Percentiles rank a stretch among this genome's conserved stretches.
Evolutionary conservation across 2,329 filamentous ascomycete species (phyloP).

Genomic region (Claviceps citrina): DNA sequence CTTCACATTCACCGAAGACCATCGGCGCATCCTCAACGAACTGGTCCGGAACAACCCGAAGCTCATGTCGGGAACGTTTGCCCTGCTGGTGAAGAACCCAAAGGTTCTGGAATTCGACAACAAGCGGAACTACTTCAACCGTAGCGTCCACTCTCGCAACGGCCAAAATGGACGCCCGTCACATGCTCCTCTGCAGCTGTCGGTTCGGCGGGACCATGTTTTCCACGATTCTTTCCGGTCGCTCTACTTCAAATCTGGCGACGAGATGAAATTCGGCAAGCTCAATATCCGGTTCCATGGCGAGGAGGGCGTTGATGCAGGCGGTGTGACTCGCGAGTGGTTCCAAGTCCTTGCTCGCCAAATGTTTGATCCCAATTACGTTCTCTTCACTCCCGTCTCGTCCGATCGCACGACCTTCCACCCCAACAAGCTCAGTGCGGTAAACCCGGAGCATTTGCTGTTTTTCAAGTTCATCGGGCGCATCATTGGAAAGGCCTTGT

Average conservation of each 20-base stretch:
- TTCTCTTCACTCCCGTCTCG: constrained; percentile 87
- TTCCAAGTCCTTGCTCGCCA: constrained; percentile 94
- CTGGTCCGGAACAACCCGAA: constrained; percentile 94
- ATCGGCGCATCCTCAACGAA: constrained; percentile 94
- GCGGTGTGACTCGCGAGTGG: constrained; percentile 95
- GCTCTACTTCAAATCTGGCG: constrained; percentile 90
- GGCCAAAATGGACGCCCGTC: constrained; percentile 55
- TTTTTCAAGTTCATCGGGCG: constrained; percentile 99
- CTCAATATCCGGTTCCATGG: constrained; percentile 94
- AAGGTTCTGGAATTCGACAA: constrained; percentile 99
- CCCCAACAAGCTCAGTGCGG: constrained; percentile 80
- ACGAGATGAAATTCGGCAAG: constrained; percentile 98
- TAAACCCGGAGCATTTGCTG: constrained; percentile 89
- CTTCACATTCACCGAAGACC: constrained; percentile 94
- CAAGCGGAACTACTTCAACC: constrained; percentile 97
- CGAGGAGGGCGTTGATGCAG: constrained; percentile 94
- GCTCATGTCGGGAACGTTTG: constrained; percentile 96
- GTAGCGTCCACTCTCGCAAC: constrained; percentile 62
- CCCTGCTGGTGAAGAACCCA: constrained; percentile 89
- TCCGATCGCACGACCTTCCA: constrained; percentile 98
- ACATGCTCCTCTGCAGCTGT: constrained; percentile 62
- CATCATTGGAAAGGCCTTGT: constrained; percentile 94
- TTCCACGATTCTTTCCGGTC: constrained; percentile 98
- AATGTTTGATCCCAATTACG: constrained; percentile 98
- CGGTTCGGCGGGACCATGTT: constrained; percentile 82